Percentiles rank a stretch among this genome's conserved stretches.
phyloP scores from a whole-genome alignment of 2,329 filamentous ascomycete genomes.

The Waltergamsia citrina region DNA sequence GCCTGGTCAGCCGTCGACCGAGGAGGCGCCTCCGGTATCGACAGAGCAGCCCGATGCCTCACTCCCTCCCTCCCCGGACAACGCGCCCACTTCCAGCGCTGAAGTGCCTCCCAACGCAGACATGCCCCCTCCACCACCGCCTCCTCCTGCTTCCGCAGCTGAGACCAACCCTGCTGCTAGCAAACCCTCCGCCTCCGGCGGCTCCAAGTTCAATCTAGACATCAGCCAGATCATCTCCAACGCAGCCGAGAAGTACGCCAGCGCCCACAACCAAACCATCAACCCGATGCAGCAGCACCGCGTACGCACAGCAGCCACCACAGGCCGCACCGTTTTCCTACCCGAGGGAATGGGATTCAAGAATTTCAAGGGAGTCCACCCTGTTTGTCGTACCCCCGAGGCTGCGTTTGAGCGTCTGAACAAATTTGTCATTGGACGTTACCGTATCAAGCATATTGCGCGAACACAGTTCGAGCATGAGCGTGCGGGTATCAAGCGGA shows the following conservation, averaged over 20 bases:
- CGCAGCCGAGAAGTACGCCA: constrained; percentile 16
- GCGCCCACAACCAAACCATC: constrained; percentile 25
- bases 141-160: constrained; percentile 7
- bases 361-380: constrained; percentile 14
- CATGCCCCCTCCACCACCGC: constrained; percentile 12
- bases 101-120: constrained; percentile 8
- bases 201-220: constrained; percentile 13
- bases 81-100: constrained; percentile 4
- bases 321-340: constrained; percentile 27
- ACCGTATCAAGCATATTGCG: constrained; percentile 48
- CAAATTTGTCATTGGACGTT: constrained; percentile 30
- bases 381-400: no score
- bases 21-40: constrained; percentile 5
- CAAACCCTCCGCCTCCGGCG: not conserved
- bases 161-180: not conserved
- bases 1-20: constrained; percentile 6
- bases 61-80: constrained; percentile 1
- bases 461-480: constrained; percentile 62
- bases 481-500: constrained; percentile 65
- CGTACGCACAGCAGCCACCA: constrained; percentile 33
- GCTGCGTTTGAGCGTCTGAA: constrained; percentile 32
- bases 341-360: constrained; percentile 12
- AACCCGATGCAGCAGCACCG: constrained; percentile 24
- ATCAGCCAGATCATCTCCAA: constrained; percentile 24
- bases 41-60: constrained; percentile 6